Evolutionary conservation across 176 grass and related monocot genomes (phyloP).

Genomic region (Secale cereale): DNA sequence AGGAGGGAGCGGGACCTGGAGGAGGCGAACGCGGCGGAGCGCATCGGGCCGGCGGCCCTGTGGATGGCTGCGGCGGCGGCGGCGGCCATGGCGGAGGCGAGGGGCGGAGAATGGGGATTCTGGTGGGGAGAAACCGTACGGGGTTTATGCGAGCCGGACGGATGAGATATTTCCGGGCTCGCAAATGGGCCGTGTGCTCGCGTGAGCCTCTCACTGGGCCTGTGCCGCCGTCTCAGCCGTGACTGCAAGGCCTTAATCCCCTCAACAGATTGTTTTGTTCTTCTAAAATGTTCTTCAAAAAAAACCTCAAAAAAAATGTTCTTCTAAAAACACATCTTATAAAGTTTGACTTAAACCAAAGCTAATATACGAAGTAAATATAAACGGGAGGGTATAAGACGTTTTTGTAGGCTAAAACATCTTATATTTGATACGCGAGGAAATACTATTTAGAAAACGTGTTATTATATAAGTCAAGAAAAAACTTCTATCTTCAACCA

Average conservation of each 20-base stretch:
- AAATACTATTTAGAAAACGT: too few relatives aligned
- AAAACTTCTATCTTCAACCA: too few relatives aligned
- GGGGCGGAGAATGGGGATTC: neutral
- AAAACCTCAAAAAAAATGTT: too few relatives aligned
- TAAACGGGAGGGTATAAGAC: too few relatives aligned
- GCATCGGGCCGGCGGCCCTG: slow-evolving; percentile 18
- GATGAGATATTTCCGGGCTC: slow-evolving; percentile 24
- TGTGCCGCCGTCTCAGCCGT: neutral
- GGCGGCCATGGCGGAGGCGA: slow-evolving; percentile 35
- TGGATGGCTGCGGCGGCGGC: slow-evolving; percentile 24
- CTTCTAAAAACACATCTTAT: too few relatives aligned
- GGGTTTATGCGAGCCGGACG: slow-evolving; percentile 1
- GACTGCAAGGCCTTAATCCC: neutral
- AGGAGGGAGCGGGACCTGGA: slow-evolving; percentile 39
- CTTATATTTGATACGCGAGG: too few relatives aligned
- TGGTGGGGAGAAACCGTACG: neutral
- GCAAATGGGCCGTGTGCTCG: neutral
- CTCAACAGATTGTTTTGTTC: too few relatives aligned
- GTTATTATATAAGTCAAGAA: too few relatives aligned
- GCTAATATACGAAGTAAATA: too few relatives aligned
- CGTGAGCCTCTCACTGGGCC: neutral
- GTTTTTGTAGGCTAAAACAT: too few relatives aligned
- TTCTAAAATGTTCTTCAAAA: too few relatives aligned
- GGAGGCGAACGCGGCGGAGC: slow-evolving; percentile 21
- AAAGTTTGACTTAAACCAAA: too few relatives aligned